phyloP scores from a whole-genome alignment of 352 stramenopile genomes.

The Pythium phragmitis region DNA sequence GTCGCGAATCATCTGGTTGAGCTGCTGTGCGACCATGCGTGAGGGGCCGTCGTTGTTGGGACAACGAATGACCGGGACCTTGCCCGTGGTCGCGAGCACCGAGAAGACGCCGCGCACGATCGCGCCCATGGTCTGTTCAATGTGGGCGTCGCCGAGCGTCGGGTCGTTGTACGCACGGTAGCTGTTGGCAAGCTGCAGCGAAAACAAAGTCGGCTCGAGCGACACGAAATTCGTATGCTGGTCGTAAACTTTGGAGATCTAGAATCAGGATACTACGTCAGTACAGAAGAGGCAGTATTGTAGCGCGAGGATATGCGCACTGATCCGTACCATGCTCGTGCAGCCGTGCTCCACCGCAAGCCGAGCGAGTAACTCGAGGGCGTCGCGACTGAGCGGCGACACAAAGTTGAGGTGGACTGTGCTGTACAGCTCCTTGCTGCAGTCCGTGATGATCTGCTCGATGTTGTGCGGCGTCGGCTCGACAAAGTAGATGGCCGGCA shows the following conservation, averaged over 20 bases:
- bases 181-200: conserved; percentile 90
- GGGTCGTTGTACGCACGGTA: conserved; percentile 95
- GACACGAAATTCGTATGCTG: conserved; percentile 98
- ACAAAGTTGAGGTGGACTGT: conserved; percentile 94
- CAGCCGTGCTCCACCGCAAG: conserved; percentile 72
- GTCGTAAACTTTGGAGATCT: conserved; percentile 95
- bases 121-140: conserved; percentile 69
- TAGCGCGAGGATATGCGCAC: background rate
- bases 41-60: conserved; percentile 91
- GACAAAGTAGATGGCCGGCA: conserved; percentile 98
- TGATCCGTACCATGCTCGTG: conserved; percentile 60
- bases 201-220: conserved; percentile 94
- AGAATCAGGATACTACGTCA: background rate
- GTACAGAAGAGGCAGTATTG: background rate
- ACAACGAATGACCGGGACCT: conserved; percentile 95
- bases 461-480: conserved; percentile 94
- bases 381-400: conserved; percentile 83
- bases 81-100: conserved; percentile 91
- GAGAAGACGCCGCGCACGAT: conserved; percentile 90
- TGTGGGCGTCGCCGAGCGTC: conserved; percentile 67
- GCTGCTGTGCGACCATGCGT: conserved; percentile 95
- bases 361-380: conserved; percentile 87
- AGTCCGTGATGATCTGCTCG: conserved; percentile 93
- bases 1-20: conserved; percentile 81
- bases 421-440: conserved; percentile 91